A percentile compares a stretch with the other conserved stretches of the same genome.
Conservation (phyloP, 805 yeast species). For the Monosporozyma servazzii region DNA sequence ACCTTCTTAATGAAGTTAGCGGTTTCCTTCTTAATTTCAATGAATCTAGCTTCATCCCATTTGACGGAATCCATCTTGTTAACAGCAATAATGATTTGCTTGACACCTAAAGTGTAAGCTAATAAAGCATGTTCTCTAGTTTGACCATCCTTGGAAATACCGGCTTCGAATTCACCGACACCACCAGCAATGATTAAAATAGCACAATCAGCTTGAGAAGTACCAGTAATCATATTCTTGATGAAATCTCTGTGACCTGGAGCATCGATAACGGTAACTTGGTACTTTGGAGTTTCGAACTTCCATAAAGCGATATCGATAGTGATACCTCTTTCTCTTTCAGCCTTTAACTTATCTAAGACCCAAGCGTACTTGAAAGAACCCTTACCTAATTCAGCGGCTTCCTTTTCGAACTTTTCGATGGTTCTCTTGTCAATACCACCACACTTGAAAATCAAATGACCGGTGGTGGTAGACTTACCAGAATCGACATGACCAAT, state of each 20-base stretch:
- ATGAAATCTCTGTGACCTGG: conserved; percentile 97
- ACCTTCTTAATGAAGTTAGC: conserved; percentile 76
- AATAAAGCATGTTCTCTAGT: conserved; percentile 35
- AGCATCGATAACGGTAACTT: conserved; percentile 87
- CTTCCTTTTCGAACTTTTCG: conserved; percentile 97
- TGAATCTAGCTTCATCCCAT: conserved; percentile 76
- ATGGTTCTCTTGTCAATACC: conserved; percentile 98
- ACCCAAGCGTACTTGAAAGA: conserved; percentile 98
- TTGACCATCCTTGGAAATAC: conserved; percentile 91
- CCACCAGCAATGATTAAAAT: conserved; percentile 86
- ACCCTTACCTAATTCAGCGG: conserved; percentile 95
- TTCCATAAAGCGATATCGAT: conserved; percentile 89
- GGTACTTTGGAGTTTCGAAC: conserved; percentile 85
- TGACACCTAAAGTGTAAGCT: conserved; percentile 63
- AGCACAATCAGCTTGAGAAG: conserved; percentile 90
- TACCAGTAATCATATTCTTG: conserved; percentile 94
- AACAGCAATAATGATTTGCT: conserved; percentile 79
- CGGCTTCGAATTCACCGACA: conserved; percentile 92
- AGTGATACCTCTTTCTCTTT: conserved; percentile 96
- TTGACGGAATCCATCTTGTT: conserved; percentile 93
- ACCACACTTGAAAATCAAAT: conserved; percentile 98
- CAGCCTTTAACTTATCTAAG: conserved; percentile 90
- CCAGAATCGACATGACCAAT: conserved; percentile 99
- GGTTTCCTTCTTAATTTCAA: conserved; percentile 69
- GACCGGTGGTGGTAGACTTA: conserved; percentile 98